These are phyloP conservation scores for Starmera amethionina DNA, from an alignment of 805 yeast species.

Conservation along the genomic window DNA sequence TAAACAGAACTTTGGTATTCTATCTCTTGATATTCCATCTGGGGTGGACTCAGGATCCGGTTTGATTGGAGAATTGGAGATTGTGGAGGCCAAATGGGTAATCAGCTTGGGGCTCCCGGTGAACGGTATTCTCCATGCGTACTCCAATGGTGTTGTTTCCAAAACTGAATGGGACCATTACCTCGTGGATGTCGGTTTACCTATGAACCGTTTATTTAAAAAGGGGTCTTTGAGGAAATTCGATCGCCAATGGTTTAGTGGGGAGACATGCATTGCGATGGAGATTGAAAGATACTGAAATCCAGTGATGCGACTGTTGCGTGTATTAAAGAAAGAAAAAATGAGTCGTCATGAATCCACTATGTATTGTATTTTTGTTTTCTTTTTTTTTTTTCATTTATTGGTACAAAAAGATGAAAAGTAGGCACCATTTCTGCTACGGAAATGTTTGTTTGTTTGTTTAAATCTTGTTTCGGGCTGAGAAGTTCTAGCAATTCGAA, in stretches of 20 bases:
- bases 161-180: slow-evolving; percentile 45
- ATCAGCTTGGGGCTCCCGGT: slow-evolving; percentile 69
- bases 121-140: slow-evolving; percentile 50
- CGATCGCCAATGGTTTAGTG: slow-evolving; percentile 23
- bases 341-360: too few species aligned
- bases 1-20: slow-evolving; percentile 28
- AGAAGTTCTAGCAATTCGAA: background rate
- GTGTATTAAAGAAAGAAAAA: too few species aligned
- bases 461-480: too few species aligned
- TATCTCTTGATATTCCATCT: slow-evolving; percentile 74
- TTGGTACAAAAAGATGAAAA: too few species aligned
- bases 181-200: slow-evolving; percentile 64
- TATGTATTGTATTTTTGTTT: too few species aligned
- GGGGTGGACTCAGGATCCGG: slow-evolving; percentile 85
- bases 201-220: slow-evolving; percentile 39
- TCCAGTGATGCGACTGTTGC: background rate
- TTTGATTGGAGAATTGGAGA: slow-evolving; percentile 20
- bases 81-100: slow-evolving; percentile 44
- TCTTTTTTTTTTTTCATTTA: too few species aligned
- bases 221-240: slow-evolving; percentile 37
- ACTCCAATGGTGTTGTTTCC: slow-evolving; percentile 41
- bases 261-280: slow-evolving; percentile 10
- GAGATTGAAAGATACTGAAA: slow-evolving; percentile 4
- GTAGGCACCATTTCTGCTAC: too few species aligned
- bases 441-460: too few species aligned